These are phyloP conservation scores for Phaffomyces opuntiae DNA, from an alignment of 805 yeast species.

Conservation along the genomic window DNA sequence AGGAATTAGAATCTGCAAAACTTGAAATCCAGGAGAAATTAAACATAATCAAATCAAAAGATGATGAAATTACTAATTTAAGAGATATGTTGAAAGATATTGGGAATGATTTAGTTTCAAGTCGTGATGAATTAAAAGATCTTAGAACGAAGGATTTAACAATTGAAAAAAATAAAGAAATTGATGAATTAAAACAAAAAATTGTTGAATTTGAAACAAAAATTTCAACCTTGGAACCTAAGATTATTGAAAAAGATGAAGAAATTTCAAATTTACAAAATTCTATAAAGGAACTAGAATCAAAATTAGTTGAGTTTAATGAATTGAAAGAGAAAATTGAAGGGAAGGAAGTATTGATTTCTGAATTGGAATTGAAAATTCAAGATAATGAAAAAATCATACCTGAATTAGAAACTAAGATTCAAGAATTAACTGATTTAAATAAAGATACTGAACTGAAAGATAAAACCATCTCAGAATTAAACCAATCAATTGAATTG, in stretches of 20 bases:
- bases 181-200: constrained; percentile 14
- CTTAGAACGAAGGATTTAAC: constrained; percentile 8
- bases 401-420: constrained; percentile 5
- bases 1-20: constrained; percentile 1
- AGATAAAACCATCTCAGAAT: background rate
- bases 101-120: constrained; percentile 73
- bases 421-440: background rate
- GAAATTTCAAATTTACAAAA: background rate
- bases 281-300: background rate
- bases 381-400: too few species aligned
- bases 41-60: constrained; percentile 31
- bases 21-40: constrained; percentile 9
- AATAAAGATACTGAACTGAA: background rate
- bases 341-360: constrained; percentile 6
- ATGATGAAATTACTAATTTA: constrained; percentile 60
- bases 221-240: background rate
- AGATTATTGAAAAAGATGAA: background rate
- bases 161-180: constrained; percentile 1
- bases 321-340: constrained; percentile 12
- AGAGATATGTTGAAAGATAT: constrained; percentile 71
- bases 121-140: constrained; percentile 51
- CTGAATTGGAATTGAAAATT: background rate
- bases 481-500: background rate
- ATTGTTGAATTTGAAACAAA: constrained; percentile 20
- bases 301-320: constrained; percentile 5